Conservation (phyloP, 2,329 filamentous ascomycete species). For the Ceratocystis alfenasii region DNA sequence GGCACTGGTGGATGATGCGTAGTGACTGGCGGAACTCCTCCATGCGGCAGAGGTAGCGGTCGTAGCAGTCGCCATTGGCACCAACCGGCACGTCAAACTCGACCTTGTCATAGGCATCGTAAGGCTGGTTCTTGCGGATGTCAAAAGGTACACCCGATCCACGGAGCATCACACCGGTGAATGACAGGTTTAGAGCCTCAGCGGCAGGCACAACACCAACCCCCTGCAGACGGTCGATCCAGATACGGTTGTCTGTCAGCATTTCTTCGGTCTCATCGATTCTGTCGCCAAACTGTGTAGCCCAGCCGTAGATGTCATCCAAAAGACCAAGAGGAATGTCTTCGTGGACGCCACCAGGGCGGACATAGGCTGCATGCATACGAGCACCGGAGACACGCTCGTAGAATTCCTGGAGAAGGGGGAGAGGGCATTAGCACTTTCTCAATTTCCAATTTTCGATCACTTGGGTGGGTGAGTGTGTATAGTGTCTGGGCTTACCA, state of each 20-base stretch:
- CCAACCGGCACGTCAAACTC: constrained; percentile 97
- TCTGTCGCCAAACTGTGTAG: constrained; percentile 94
- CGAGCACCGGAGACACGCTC: constrained; percentile 97
- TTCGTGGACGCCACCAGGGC: constrained; percentile 90
- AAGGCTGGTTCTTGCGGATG: constrained; percentile 89
- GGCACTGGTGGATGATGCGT: constrained; percentile 94
- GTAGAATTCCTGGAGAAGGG: constrained; percentile 76
- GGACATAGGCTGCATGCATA: constrained; percentile 92
- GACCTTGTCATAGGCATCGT: constrained; percentile 94
- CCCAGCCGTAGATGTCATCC: constrained; percentile 99
- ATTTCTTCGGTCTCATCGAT: constrained; percentile 98
- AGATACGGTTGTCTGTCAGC: constrained; percentile 98
- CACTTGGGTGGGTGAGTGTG: neutral
- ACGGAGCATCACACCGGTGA: constrained; percentile 94
- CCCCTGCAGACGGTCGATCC: constrained; percentile 85
- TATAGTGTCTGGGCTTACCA: constrained; percentile 51
- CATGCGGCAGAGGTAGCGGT: constrained; percentile 98
- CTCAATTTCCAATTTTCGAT: too few species aligned
- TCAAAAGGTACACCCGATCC: constrained; percentile 95
- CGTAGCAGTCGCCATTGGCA: constrained; percentile 96
- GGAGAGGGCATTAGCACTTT: neutral
- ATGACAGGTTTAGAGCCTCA: constrained; percentile 94
- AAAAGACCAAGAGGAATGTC: constrained; percentile 87
- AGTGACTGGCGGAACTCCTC: constrained; percentile 98
- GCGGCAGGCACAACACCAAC: constrained; percentile 82